phyloP scores from a whole-genome alignment of 805 yeast genomes.

The Brettanomyces sp. region DNA sequence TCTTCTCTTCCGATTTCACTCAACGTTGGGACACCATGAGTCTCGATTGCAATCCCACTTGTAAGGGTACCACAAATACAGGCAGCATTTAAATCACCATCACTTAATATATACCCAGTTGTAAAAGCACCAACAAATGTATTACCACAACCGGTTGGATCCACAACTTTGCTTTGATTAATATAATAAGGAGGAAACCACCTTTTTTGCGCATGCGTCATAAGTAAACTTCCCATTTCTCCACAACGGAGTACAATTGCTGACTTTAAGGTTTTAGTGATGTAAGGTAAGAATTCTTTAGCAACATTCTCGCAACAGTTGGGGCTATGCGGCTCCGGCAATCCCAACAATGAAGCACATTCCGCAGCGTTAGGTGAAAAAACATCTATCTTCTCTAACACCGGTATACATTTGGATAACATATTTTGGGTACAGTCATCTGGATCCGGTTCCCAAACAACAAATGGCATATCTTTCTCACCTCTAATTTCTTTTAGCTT shows the following conservation, averaged over 20 bases:
- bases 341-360: conserved; percentile 55
- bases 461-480: conserved; percentile 24
- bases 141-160: conserved; percentile 97
- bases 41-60: conserved; percentile 77
- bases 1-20: conserved; percentile 12
- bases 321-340: conserved; percentile 32
- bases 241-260: conserved; percentile 73
- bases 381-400: conserved; percentile 41
- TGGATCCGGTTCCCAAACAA: conserved; percentile 85
- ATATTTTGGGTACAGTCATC: conserved; percentile 53
- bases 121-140: conserved; percentile 85
- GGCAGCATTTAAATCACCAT: conserved; percentile 40
- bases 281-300: conserved; percentile 27
- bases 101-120: conserved; percentile 44
- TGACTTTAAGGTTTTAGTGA: conserved; percentile 27
- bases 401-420: conserved; percentile 26
- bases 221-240: conserved; percentile 51
- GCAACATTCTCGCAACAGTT: conserved; percentile 37
- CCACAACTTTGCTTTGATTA: conserved; percentile 47
- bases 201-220: conserved; percentile 20
- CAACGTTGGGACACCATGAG: conserved; percentile 58
- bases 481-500: conserved; percentile 15
- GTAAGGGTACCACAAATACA: conserved; percentile 65
- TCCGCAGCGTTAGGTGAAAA: conserved; percentile 83
- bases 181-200: conserved; percentile 73